Evolutionary conservation across 192 early-diverging fungal species (phyloP), one percentile per base, ranked within the genome.

Genomic region (Spinellus fusiger): DNA sequence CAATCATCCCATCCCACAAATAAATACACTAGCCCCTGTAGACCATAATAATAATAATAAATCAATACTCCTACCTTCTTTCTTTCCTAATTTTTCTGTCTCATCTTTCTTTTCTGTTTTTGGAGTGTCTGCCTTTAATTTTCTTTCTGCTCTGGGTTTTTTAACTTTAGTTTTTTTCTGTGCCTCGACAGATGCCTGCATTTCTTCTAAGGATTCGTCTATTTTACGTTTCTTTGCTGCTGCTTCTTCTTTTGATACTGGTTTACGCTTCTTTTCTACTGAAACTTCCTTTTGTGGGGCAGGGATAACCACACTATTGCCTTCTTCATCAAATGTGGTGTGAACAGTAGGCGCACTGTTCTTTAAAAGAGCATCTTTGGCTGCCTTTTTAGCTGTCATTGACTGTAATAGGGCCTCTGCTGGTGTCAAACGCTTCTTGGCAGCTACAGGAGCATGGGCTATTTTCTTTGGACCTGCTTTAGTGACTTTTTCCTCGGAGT

Each of bases 331-430:
- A 59, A 59, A 67, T 7, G 56, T 38, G 5, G 61, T 35, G 8
- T 60, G 65, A 20, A 49, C 15, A 15, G 49, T 61, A 4, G 49
- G 32, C 2, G 16, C 38, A 5, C 16, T 57, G 7, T 23, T 40
- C 22, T 54, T 59, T 26, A 46, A 29, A n/a, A 60, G 33, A 13
- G 58, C 58, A 13, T 49, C 34, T 27, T 61, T 32, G 2, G 58
- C 65, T 38, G 31, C 57, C 40, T 61, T 64, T 37, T 54, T 54
- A 31, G 57, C 62, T 0, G 63, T 71, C 56, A 71, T 50, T 12
- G 62, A 54, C 40, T 71, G 49, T 33, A 71, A 52, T 7, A 71
- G 31, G 0, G 64, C 64, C 29, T 60, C 33, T 0, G 52, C 69
- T 46, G 58, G 63, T 22, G 69, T 58, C 18, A 68, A 47, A 16